Evolutionary conservation across 73 alveolate genomes (phyloP), one percentile per base, ranked within the genome.

Genomic region (Blepharisma japonicum): DNA sequence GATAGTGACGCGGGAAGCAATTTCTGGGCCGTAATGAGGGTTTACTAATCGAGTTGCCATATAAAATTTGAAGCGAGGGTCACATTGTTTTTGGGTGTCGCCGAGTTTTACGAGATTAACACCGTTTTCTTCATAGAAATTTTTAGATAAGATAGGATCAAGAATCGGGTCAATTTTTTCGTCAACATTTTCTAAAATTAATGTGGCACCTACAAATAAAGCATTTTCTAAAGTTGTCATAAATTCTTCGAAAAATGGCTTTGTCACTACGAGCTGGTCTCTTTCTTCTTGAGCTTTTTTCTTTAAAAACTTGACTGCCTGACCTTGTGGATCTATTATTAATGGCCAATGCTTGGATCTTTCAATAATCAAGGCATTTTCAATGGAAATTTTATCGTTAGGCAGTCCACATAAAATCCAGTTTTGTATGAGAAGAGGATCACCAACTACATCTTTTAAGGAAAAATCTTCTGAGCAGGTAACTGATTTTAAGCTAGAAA

Each of bases 1-100:
- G 49, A 97, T 80, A 39, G 99, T 97, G 55, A 97, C 98, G 50
- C 94, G 91, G 21, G 98, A 95, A 7, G 99, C 94, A 23, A 95
- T 89, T 90, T 97, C 99, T 0, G 99, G 99, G 70, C 94, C 78
- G 87, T 93, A 95, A 84, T 95, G 99, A 51, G 99, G 99, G 87
- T 97, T 97, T 47, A 98, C 92, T 23, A 96, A 80, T 85, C 94
- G 95, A 11, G 99, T 97, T 21, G 98, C 94, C 82, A 97, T 87
- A 83, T 95, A 97, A 89, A 97, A 90, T 84, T 90, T 87, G 96
- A 97, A 97, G 87, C 96, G 96, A n/a, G 84, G 91, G 66, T 97
- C 86, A 71, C 86, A 84, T 93, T 70, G 56, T 11, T 71, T 83
- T 25, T 61, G 86, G 32, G 81, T 71, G 7, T 91, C 96, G 54